Percentiles rank a stretch among this genome's conserved stretches.
Conservation (phyloP, 108 stramenopile species). For the Cyclotella kingstonii region DNA sequence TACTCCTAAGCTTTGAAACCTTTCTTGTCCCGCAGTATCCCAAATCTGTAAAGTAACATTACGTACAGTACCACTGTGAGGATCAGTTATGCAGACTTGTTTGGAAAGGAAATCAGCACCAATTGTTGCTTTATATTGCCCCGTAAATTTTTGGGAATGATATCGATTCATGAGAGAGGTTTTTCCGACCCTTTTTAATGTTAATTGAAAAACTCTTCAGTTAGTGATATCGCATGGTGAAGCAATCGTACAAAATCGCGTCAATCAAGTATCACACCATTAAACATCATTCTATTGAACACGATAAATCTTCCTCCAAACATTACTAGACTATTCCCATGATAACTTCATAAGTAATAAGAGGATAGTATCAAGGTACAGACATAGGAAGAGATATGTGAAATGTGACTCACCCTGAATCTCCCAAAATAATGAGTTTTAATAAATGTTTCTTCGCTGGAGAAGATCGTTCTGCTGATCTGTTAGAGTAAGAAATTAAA, state of each 20-base stretch:
- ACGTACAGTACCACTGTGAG: slow-evolving; percentile 48
- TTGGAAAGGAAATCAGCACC: slow-evolving; percentile 97
- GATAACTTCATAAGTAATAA: too few relatives aligned
- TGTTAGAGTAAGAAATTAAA: slow-evolving; percentile 14
- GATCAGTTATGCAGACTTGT: slow-evolving; percentile 75
- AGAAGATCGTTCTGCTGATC: slow-evolving; percentile 17
- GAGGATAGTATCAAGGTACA: too few relatives aligned
- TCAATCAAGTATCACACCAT: too few relatives aligned
- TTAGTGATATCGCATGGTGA: too few relatives aligned
- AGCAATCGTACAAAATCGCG: too few relatives aligned
- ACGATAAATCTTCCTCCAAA: too few relatives aligned
- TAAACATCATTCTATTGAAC: too few relatives aligned
- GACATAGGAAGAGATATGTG: neutral
- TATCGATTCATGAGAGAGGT: slow-evolving; percentile 98
- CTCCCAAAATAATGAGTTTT: slow-evolving; percentile 96
- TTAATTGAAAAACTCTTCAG: neutral
- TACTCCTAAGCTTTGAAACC: slow-evolving; percentile 94
- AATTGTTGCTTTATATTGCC: slow-evolving; percentile 98
- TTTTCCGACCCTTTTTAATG: slow-evolving; percentile 87
- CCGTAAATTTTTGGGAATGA: slow-evolving; percentile 91
- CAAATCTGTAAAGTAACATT: slow-evolving; percentile 95
- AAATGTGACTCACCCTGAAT: slow-evolving; percentile 70
- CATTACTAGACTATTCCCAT: too few relatives aligned
- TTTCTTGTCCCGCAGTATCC: slow-evolving; percentile 99
- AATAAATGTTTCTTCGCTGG: slow-evolving; percentile 81